phyloP scores from a whole-genome alignment of 768 basidiomycete species.

The Mycena galericulata region DNA sequence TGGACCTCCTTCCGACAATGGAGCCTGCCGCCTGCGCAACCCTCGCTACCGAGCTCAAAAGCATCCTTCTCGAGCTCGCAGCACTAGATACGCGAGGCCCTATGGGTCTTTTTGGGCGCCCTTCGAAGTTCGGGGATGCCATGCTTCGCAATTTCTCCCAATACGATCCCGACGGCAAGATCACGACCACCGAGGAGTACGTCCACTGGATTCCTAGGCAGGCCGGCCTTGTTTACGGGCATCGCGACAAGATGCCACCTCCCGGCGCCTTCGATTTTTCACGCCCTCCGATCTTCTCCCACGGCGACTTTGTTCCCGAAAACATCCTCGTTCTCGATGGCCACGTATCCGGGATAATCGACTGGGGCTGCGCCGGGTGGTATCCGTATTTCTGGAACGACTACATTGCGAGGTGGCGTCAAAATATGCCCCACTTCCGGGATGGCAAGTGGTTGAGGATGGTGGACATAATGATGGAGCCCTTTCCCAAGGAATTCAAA shows the following conservation, averaged over 20 bases:
- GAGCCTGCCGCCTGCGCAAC: not conserved
- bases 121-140: too few species aligned
- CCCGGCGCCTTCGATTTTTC: slow-evolving; percentile 3
- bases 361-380: slow-evolving; percentile 9
- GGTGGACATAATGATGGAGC: too few species aligned
- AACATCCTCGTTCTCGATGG: slow-evolving; percentile 4
- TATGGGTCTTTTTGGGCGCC: too few species aligned
- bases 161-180: not conserved
- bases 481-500: too few species aligned
- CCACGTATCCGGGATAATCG: not conserved
- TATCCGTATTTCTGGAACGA: not conserved
- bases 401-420: too few species aligned
- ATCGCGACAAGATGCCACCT: too few species aligned
- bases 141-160: too few species aligned
- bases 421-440: too few species aligned
- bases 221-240: not conserved
- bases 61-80: too few species aligned
- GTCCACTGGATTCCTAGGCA: not conserved
- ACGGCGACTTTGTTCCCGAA: slow-evolving; percentile 11
- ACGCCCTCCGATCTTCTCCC: not conserved
- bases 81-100: too few species aligned
- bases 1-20: not conserved
- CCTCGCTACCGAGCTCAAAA: not conserved
- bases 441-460: too few species aligned
- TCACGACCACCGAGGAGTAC: not conserved